Conservation (phyloP, 2,329 filamentous ascomycete genomes). For the Talaromyces sp. region DNA sequence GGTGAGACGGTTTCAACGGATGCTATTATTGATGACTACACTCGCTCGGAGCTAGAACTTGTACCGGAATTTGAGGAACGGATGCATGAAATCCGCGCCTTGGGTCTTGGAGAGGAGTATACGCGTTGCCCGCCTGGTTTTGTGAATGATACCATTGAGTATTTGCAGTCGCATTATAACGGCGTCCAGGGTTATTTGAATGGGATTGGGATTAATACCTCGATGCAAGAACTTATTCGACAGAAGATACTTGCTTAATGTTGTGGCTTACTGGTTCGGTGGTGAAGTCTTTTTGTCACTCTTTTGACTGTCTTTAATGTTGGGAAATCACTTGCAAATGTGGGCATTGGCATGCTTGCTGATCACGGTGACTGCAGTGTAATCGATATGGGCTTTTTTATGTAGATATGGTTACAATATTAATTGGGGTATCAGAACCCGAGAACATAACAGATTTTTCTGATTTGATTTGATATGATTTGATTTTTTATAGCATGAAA, state of each 20-base stretch:
- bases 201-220: slow-evolving; percentile 59
- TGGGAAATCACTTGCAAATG: neutral
- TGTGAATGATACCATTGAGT: slow-evolving; percentile 59
- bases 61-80: slow-evolving; percentile 64
- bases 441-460: neutral
- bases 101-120: slow-evolving; percentile 76
- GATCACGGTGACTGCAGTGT: slow-evolving; percentile 4
- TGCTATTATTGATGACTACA: slow-evolving; percentile 73
- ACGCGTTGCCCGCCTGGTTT: slow-evolving; percentile 66
- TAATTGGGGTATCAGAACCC: neutral
- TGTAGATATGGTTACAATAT: slow-evolving; percentile 19
- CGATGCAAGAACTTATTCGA: slow-evolving; percentile 45
- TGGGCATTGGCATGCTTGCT: no score
- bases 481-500: no score
- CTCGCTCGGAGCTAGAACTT: slow-evolving; percentile 64
- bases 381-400: slow-evolving; percentile 12
- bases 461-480: neutral
- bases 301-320: neutral
- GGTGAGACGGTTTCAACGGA: slow-evolving; percentile 52
- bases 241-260: slow-evolving; percentile 24
- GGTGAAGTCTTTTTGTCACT: neutral
- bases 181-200: slow-evolving; percentile 68
- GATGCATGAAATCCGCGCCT: slow-evolving; percentile 67
- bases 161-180: slow-evolving; percentile 66
- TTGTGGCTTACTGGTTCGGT: neutral